A percentile compares a stretch with the other conserved stretches of the same genome.
Evolutionary conservation across 148 eudicot species (phyloP).

Genomic region (Rhododendron ovatum): DNA sequence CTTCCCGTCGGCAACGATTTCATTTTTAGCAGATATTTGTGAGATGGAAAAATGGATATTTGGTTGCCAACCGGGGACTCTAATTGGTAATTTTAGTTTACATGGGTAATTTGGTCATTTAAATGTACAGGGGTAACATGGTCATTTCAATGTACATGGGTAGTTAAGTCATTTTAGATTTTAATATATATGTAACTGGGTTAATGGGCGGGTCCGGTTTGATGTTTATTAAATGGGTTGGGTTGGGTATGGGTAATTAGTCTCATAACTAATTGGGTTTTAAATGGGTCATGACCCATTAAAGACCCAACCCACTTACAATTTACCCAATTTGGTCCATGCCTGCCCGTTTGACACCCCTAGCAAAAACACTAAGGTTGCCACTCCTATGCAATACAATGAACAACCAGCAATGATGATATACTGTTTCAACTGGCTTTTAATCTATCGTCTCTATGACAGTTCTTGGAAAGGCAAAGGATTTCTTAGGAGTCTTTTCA

Average conservation of each 20-base stretch:
- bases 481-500: constrained; percentile 66
- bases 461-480: constrained; percentile 73
- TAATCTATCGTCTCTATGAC: neutral
- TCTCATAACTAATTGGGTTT: neutral
- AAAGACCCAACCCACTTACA: neutral
- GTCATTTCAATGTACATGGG: no score
- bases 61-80: no score
- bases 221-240: neutral
- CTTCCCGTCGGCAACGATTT: no score
- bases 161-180: no score
- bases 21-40: no score
- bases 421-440: neutral
- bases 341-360: neutral
- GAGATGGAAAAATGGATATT: no score
- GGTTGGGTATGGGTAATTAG: neutral
- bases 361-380: neutral
- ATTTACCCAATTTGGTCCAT: neutral
- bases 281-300: neutral
- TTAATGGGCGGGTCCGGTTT: neutral
- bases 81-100: no score
- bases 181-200: neutral
- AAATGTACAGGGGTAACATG: no score
- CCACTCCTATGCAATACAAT: neutral
- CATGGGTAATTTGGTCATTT: neutral
- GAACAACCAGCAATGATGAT: neutral